A percentile compares a stretch with the other conserved stretches of the same genome.
Conservation (phyloP, 371 early-diverging fungal species). For the Mortierella polycephala region DNA sequence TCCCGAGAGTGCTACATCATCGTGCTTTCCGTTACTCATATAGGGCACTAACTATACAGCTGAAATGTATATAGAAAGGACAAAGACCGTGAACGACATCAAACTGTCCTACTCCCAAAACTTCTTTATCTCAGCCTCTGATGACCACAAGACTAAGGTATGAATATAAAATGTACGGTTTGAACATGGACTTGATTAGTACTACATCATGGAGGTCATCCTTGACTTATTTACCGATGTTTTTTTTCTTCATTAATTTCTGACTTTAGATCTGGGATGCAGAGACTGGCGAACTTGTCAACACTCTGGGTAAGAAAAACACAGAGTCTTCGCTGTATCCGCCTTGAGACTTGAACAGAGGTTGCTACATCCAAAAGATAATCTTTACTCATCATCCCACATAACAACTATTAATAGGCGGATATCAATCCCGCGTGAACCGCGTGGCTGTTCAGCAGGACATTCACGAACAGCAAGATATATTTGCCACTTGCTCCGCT, state of each 20-base stretch:
- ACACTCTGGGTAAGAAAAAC: constrained; percentile 17
- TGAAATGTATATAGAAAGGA: constrained; percentile 6
- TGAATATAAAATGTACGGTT: background rate
- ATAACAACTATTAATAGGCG: background rate
- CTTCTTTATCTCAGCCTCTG: constrained; percentile 39
- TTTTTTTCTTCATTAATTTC: background rate
- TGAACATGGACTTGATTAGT: background rate
- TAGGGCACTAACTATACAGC: too few species aligned
- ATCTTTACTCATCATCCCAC: background rate
- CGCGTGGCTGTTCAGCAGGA: constrained; percentile 29
- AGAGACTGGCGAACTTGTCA: constrained; percentile 23
- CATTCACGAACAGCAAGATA: constrained; percentile 13
- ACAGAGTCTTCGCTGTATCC: too few species aligned
- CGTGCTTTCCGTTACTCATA: too few species aligned
- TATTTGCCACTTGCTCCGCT: constrained; percentile 42
- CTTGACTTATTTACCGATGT: too few species aligned
- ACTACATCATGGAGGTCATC: too few species aligned
- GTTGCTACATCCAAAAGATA: too few species aligned
- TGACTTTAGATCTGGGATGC: constrained; percentile 43
- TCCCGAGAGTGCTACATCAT: too few species aligned
- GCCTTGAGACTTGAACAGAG: too few species aligned
- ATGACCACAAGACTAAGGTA: constrained; percentile 41
- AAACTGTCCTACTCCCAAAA: constrained; percentile 34
- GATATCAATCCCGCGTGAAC: constrained; percentile 6
- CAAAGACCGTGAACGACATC: constrained; percentile 43